Percentiles rank a stretch among this genome's conserved stretches.
These are phyloP conservation scores for Melanomma pulvis-pyrius DNA, from an alignment of 495 filamentous ascomycete species.

Conservation along the genomic window DNA sequence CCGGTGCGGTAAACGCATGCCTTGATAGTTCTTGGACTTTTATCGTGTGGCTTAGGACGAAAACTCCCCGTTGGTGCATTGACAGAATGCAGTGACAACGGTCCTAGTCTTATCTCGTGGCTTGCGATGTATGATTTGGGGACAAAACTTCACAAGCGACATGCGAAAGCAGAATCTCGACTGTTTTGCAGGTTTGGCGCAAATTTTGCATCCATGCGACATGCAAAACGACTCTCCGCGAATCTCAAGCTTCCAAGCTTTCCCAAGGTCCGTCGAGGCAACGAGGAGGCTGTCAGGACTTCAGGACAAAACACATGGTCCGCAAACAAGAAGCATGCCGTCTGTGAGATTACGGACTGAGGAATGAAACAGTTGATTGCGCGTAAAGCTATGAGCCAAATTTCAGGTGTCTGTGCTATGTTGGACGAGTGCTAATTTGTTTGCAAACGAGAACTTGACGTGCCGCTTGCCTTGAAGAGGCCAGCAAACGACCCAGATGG, in stretches of 20 bases:
- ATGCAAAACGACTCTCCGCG: not conserved
- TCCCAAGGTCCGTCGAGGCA: not conserved
- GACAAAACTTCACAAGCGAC: not conserved
- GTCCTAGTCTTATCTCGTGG: not conserved
- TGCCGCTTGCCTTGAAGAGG: not conserved
- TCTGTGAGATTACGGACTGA: not conserved
- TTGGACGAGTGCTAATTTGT: not conserved
- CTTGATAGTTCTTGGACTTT: not conserved
- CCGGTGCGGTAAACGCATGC: too few relatives aligned
- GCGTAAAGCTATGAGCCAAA: not conserved
- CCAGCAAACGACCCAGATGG: not conserved
- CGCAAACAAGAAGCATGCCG: not conserved
- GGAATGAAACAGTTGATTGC: slow-evolving; percentile 6
- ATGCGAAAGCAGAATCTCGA: not conserved
- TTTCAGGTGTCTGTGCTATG: slow-evolving; percentile 3
- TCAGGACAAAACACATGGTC: not conserved
- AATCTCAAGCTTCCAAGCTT: not conserved
- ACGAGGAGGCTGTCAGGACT: not conserved
- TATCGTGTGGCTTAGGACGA: not conserved
- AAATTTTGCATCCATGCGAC: not conserved
- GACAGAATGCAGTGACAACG: not conserved
- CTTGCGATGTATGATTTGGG: not conserved
- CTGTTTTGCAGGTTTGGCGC: not conserved
- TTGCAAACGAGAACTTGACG: not conserved
- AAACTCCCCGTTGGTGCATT: not conserved